Evolutionary conservation across 371 early-diverging fungal genomes (phyloP).

Genomic region (Dipsacomyces acuminosporus): DNA sequence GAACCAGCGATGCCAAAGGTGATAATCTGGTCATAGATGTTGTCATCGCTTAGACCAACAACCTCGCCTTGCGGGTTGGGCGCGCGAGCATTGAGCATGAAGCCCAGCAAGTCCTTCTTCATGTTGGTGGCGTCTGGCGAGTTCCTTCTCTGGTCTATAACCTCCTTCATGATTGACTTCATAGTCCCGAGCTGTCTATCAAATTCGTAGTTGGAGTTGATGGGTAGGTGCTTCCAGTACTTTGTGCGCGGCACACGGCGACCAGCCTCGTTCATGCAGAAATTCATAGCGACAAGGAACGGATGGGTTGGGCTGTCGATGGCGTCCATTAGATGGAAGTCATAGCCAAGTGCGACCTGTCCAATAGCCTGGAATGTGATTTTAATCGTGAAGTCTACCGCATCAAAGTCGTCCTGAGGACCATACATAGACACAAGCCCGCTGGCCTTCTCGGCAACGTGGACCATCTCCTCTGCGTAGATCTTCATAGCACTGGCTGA

Average conservation of each 20-base stretch:
- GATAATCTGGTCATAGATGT: not conserved
- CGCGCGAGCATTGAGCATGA: not conserved
- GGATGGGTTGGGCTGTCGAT: not conserved
- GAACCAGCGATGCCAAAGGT: not conserved
- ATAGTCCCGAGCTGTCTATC: not conserved
- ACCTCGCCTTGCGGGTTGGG: not conserved
- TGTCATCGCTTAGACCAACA: not conserved
- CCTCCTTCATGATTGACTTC: not conserved
- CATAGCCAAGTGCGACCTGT: not conserved
- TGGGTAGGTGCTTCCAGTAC: not conserved
- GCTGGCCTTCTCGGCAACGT: not conserved
- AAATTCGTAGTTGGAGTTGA: not conserved
- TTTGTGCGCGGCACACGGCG: not conserved
- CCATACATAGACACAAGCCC: not conserved
- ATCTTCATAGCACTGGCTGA: conserved; percentile 1
- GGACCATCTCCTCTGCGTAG: not conserved
- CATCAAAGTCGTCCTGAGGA: not conserved
- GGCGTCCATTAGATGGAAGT: not conserved
- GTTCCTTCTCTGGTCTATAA: not conserved
- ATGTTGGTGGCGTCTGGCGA: conserved; percentile 1
- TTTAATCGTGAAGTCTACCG: not conserved
- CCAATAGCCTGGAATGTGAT: not conserved
- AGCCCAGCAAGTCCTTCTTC: not conserved
- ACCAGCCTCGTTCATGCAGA: not conserved
- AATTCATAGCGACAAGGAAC: not conserved